phyloP scores from a whole-genome alignment of 805 yeast species.

The Candida koratica region DNA sequence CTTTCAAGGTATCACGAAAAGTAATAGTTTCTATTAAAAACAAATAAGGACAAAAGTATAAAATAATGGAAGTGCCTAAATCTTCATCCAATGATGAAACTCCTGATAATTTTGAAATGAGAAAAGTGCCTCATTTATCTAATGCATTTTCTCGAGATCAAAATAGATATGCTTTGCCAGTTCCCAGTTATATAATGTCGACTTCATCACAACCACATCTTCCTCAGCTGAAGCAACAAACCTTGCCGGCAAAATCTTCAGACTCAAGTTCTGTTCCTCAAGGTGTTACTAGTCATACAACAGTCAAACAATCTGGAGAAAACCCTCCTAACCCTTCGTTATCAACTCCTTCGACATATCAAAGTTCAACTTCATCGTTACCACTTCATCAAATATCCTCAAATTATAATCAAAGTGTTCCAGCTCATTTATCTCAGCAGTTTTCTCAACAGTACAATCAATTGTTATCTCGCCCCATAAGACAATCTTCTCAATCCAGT shows the following conservation, averaged over 20 bases:
- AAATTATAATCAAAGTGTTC: neutral
- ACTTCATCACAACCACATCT: neutral
- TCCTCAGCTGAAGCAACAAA: neutral
- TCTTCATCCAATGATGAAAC: conserved; percentile 2
- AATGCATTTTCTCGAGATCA: conserved; percentile 9
- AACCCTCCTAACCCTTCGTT: neutral
- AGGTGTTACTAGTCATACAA: neutral
- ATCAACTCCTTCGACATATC: conserved; percentile 2
- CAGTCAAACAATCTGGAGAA: conserved; percentile 1
- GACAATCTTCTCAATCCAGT: conserved; percentile 1
- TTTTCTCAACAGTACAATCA: conserved; percentile 10
- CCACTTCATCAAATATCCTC: neutral
- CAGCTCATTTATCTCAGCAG: conserved; percentile 7
- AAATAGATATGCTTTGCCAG: conserved; percentile 7
- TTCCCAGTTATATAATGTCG: conserved; percentile 5
- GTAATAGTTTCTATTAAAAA: neutral
- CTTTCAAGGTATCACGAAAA: too few species aligned
- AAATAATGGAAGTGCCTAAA: conserved; percentile 5
- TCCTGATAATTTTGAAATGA: conserved; percentile 5
- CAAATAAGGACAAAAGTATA: neutral
- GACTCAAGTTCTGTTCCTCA: neutral
- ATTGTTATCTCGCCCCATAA: conserved; percentile 6
- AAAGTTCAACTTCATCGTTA: neutral
- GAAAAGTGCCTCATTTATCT: conserved; percentile 8
- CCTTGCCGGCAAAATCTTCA: neutral